Base-by-base conservation (phyloP, 805 yeast species). In the Cyberlindnera nakhonratchasimensis region DNA sequence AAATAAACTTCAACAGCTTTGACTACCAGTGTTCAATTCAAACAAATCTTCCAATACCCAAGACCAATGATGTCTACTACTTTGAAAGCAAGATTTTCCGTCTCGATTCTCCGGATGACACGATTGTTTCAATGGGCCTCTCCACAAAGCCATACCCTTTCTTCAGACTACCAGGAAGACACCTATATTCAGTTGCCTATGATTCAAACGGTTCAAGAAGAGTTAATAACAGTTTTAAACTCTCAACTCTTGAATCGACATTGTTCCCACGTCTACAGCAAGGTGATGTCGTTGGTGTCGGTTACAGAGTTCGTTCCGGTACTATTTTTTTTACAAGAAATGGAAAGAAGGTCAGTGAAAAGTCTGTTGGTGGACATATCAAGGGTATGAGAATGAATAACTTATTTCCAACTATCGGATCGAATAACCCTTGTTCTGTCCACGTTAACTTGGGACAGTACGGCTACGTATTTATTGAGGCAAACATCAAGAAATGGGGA, bases 251-350 rank as follows among this genome's bases (percentile, higher is more conserved):
- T 2, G 48, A 46, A 22, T 33, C 67, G 12, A 60, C 64, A 0
- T 57, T 67, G n/a, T 58, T 69, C 33, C 71, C 73, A 3, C 57
- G 55, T 28, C 50, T 86, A 32, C 71, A 75, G 20, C 83, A 85
- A 54, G 98, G 97, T 23, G 99, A 93, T 63, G 95, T 91, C 12
- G 73, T 93, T 4, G 99, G 99, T 1, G 79, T 90, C 29, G 99
- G 99, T 0, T 85, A 86, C 58, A 72, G 90, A 42, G 82, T 84
- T 16, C 72, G 87, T 41, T 70, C 86, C 3, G 96, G 96, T 0
- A 79, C 96, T 0, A 71, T 93, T 0, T 91, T 93, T 57, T 91
- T 90, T 68, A 93, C 99, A 0, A 77, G 96, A 51, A 93, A 93
- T 57, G 99, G 99, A 18, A 87, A 87, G 62, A 87, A 86, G 55